phyloP scores from a whole-genome alignment of 345 rosid species.

The Diplotaxis tenuifolia region DNA sequence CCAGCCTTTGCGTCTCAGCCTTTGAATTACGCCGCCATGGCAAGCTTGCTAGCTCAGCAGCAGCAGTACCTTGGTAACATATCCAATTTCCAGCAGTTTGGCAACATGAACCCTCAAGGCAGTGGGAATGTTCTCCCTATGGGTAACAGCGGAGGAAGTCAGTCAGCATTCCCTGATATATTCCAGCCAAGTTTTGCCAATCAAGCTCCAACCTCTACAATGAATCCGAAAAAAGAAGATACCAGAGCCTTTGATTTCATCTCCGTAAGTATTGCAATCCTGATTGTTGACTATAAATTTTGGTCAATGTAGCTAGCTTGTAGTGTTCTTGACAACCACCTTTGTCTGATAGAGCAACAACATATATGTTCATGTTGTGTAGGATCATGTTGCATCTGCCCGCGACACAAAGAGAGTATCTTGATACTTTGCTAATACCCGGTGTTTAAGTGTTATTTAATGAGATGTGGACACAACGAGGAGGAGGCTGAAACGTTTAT shows the following conservation, averaged over 20 bases:
- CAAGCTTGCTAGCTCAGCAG: slow-evolving; percentile 64
- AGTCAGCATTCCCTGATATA: slow-evolving; percentile 74
- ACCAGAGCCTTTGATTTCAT: slow-evolving; percentile 94
- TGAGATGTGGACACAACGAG: slow-evolving; percentile 22
- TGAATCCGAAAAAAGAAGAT: slow-evolving; percentile 77
- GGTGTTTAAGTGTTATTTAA: slow-evolving; percentile 20
- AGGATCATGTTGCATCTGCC: slow-evolving; percentile 84
- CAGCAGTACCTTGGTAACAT: slow-evolving; percentile 78
- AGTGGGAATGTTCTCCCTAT: slow-evolving; percentile 36
- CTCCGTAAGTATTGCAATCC: slow-evolving; percentile 59
- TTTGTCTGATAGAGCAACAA: neutral
- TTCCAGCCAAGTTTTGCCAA: slow-evolving; percentile 66
- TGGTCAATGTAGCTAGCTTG: slow-evolving; percentile 3
- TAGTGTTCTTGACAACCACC: slow-evolving; percentile 9
- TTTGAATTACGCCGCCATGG: slow-evolving; percentile 65
- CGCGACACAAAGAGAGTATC: slow-evolving; percentile 71
- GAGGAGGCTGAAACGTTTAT: slow-evolving; percentile 13
- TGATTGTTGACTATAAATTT: slow-evolving; percentile 3
- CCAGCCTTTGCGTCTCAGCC: slow-evolving; percentile 65
- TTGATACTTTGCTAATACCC: slow-evolving; percentile 20
- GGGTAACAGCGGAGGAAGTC: slow-evolving; percentile 45
- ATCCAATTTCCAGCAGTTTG: slow-evolving; percentile 72
- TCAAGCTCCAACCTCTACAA: slow-evolving; percentile 56
- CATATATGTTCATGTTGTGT: slow-evolving; percentile 34
- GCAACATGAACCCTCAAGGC: slow-evolving; percentile 56